Evolutionary conservation across 192 early-diverging fungal species (phyloP).

Genomic region (Backusella psychrophila): DNA sequence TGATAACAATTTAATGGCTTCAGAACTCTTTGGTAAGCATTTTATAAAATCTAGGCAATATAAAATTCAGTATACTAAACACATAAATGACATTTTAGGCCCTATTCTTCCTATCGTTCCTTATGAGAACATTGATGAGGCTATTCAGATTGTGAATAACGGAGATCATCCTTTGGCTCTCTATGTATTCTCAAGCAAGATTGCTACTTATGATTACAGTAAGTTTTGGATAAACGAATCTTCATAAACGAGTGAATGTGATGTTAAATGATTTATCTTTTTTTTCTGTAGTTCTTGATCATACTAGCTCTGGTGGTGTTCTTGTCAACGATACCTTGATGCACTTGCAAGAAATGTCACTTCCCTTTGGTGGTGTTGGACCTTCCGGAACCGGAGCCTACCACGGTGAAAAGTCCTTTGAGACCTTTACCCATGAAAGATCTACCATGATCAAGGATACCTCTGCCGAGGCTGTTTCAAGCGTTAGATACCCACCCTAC

Average conservation of each 20-base stretch:
- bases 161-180: conserved; percentile 27
- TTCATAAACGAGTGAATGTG: conserved; percentile 17
- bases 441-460: conserved; percentile 48
- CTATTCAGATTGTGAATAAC: conserved; percentile 30
- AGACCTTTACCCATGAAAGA: conserved; percentile 72
- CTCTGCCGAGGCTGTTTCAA: conserved; percentile 29
- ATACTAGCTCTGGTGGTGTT: conserved; percentile 65
- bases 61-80: too few species aligned
- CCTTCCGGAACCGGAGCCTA: conserved; percentile 76
- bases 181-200: conserved; percentile 28
- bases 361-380: conserved; percentile 85
- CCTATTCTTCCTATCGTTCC: conserved; percentile 60
- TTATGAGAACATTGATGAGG: conserved; percentile 31
- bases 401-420: conserved; percentile 70
- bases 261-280: not conserved
- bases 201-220: conserved; percentile 11
- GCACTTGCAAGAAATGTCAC: conserved; percentile 46
- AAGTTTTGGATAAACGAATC: conserved; percentile 32
- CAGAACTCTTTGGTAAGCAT: conserved; percentile 61
- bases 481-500: conserved; percentile 38
- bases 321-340: conserved; percentile 76
- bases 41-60: too few species aligned
- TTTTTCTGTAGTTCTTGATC: conserved; percentile 27
- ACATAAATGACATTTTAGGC: conserved; percentile 7
- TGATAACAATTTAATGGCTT: conserved; percentile 43